Percentiles rank a stretch among this genome's conserved stretches.
Conservation (phyloP, 495 filamentous ascomycete species). For the Aspergillus indologenus region DNA sequence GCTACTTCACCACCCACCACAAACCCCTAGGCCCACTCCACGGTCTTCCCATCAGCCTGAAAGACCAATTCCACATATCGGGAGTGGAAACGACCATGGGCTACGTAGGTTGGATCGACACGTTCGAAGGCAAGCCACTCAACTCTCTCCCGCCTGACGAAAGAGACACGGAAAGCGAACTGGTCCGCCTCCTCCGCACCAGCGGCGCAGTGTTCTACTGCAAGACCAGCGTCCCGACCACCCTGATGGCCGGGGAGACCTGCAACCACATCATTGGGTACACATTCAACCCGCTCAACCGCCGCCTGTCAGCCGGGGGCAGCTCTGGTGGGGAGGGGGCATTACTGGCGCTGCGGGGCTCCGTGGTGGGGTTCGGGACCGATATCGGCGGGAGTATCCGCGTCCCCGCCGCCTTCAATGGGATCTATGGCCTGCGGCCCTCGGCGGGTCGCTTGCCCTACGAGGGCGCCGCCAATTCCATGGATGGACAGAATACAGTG, state of each 20-base stretch:
- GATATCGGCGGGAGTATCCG: conserved; percentile 73
- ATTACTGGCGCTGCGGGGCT: conserved; percentile 53
- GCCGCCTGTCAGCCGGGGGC: conserved; percentile 47
- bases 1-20: conserved; percentile 47
- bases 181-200: conserved; percentile 50
- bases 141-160: conserved; percentile 18
- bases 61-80: conserved; percentile 69
- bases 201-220: conserved; percentile 62
- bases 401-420: conserved; percentile 64
- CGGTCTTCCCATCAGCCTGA: conserved; percentile 63
- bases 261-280: conserved; percentile 54
- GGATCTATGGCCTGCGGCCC: conserved; percentile 54
- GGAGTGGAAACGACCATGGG: conserved; percentile 65
- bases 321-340: conserved; percentile 65
- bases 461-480: conserved; percentile 42
- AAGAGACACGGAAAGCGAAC: conserved; percentile 48
- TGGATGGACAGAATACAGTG: conserved; percentile 58
- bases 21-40: conserved; percentile 57
- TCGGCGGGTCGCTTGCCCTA: conserved; percentile 47
- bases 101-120: conserved; percentile 52
- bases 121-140: conserved; percentile 51
- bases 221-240: conserved; percentile 62
- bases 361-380: conserved; percentile 58
- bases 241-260: conserved; percentile 60
- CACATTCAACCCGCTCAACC: conserved; percentile 50